Conservation (phyloP, 495 filamentous ascomycete species). For the Hypoxylon perforatum region DNA sequence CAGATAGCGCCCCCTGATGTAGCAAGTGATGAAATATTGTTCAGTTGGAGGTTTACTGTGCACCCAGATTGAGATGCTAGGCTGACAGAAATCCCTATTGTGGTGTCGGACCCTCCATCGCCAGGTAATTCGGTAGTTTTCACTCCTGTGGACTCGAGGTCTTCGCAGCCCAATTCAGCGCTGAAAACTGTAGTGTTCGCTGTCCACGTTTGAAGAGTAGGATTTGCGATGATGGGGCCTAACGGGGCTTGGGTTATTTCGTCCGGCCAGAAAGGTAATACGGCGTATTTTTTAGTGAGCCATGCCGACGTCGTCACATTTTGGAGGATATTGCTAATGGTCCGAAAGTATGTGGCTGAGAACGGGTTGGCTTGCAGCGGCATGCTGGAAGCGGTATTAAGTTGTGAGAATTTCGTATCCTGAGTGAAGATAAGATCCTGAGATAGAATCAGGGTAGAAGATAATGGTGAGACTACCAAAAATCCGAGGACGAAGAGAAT, state of each 20-base stretch:
- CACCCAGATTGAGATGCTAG: slow-evolving; percentile 1
- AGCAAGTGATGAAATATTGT: background rate
- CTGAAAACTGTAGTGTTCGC: slow-evolving; percentile 51
- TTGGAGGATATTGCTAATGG: slow-evolving; percentile 47
- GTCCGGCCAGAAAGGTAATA: slow-evolving; percentile 54
- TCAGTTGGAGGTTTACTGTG: background rate
- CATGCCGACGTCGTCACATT: slow-evolving; percentile 55
- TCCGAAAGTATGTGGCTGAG: slow-evolving; percentile 43
- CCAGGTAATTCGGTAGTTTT: background rate
- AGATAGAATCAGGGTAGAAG: slow-evolving; percentile 46
- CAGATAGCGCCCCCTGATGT: slow-evolving; percentile 2
- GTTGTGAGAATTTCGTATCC: slow-evolving; percentile 32
- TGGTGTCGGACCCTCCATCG: background rate
- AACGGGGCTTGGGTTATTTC: slow-evolving; percentile 32
- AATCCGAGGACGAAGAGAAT: slow-evolving; percentile 49
- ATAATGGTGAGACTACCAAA: slow-evolving; percentile 49
- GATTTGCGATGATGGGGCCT: slow-evolving; percentile 34
- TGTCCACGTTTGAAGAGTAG: slow-evolving; percentile 42
- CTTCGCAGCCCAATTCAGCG: slow-evolving; percentile 42
- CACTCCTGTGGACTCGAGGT: slow-evolving; percentile 28
- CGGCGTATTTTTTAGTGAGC: slow-evolving; percentile 52
- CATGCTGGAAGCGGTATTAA: slow-evolving; percentile 35
- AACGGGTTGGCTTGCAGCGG: slow-evolving; percentile 20
- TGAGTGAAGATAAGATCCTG: slow-evolving; percentile 39
- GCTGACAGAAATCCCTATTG: background rate